Conservation (phyloP, 179 eudicot species). For the Gypsophila paniculata region DNA sequence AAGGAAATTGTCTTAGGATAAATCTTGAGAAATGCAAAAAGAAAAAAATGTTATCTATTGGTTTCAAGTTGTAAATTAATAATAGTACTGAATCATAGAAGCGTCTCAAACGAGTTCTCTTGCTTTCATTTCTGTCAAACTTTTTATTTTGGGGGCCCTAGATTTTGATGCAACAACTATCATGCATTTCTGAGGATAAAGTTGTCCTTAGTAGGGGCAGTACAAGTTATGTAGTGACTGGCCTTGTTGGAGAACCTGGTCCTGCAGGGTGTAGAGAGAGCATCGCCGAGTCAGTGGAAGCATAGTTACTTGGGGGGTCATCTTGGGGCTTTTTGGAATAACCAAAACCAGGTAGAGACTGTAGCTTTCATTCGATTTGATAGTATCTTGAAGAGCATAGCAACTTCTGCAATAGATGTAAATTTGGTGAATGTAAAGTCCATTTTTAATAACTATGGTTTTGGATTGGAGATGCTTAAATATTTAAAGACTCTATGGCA, state of each 20-base stretch:
- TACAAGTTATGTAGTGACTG: conserved; percentile 8
- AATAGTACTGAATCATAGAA: neutral
- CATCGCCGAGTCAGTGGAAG: conserved; percentile 5
- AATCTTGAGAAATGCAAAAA: neutral
- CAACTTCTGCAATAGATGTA: neutral
- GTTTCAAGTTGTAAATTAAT: neutral
- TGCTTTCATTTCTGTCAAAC: neutral
- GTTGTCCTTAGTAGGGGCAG: neutral
- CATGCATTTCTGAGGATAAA: neutral
- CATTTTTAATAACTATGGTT: neutral
- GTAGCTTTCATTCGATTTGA: neutral
- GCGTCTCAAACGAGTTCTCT: neutral
- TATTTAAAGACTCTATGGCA: conserved; percentile 1
- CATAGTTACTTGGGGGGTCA: neutral
- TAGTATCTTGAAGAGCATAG: conserved; percentile 8
- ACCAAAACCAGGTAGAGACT: conserved; percentile 11
- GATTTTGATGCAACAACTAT: neutral
- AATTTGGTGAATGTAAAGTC: neutral
- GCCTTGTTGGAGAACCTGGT: conserved; percentile 15
- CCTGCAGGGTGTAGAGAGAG: conserved; percentile 19
- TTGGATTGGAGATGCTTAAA: neutral
- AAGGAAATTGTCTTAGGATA: neutral
- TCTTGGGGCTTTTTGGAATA: conserved; percentile 11
- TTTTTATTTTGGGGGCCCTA: neutral
- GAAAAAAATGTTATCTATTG: neutral